Evolutionary conservation across 139 green algal species (phyloP).

Genomic region (Haematococcus sp.): DNA sequence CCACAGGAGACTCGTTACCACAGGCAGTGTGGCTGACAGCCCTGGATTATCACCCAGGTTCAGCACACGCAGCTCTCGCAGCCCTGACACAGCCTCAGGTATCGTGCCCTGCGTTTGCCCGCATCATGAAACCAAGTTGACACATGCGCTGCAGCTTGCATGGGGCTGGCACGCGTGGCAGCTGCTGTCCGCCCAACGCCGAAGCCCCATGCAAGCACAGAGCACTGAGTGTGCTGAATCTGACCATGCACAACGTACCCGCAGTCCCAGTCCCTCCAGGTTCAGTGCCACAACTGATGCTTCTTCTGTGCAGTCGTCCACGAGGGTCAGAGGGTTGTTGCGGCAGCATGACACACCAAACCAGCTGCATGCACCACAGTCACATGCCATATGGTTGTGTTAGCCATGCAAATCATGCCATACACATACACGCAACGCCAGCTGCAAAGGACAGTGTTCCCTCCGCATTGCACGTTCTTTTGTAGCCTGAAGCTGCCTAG

Average conservation of each 20-base stretch:
- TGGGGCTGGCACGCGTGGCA: too few relatives aligned
- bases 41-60: slow-evolving; percentile 20
- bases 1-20: slow-evolving; percentile 23
- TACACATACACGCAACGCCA: neutral
- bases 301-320: slow-evolving; percentile 8
- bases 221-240: too few relatives aligned
- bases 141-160: too few relatives aligned
- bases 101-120: slow-evolving; percentile 19
- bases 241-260: too few relatives aligned
- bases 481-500: too few relatives aligned
- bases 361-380: slow-evolving; percentile 30
- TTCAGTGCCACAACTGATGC: slow-evolving; percentile 20
- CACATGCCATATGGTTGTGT: too few relatives aligned
- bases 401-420: slow-evolving; percentile 1
- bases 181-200: too few relatives aligned
- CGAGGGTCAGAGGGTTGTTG: slow-evolving; percentile 17
- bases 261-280: slow-evolving; percentile 23
- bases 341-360: slow-evolving; percentile 34
- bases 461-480: too few relatives aligned
- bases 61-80: slow-evolving; percentile 25
- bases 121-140: neutral
- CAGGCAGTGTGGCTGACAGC: slow-evolving; percentile 14
- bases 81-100: slow-evolving; percentile 1
- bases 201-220: too few relatives aligned
- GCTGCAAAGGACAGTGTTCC: too few relatives aligned